These are phyloP conservation scores for Tephrocybe sp. DNA, from an alignment of 768 basidiomycete genomes.

Conservation along the genomic window DNA sequence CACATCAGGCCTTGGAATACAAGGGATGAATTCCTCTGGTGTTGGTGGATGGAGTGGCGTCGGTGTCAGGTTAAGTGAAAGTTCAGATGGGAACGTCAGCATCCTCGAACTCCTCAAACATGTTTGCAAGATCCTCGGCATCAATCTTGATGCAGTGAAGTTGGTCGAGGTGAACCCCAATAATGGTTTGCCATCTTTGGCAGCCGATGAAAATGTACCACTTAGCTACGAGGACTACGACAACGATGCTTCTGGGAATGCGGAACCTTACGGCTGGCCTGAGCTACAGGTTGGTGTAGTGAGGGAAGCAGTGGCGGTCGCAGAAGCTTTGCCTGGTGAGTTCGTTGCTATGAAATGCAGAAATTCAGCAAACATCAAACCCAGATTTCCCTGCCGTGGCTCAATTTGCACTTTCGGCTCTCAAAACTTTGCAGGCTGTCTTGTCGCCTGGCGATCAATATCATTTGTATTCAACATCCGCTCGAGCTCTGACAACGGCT, in stretches of 20 bases:
- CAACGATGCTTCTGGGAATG: slow-evolving; percentile 40
- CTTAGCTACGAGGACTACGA: slow-evolving; percentile 27
- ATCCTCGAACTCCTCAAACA: slow-evolving; percentile 74
- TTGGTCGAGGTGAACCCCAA: slow-evolving; percentile 35
- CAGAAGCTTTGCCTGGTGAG: slow-evolving; percentile 87
- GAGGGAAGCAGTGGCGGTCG: slow-evolving; percentile 88
- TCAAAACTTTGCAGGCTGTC: slow-evolving; percentile 70
- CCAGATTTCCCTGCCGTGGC: slow-evolving; percentile 84
- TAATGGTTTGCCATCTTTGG: slow-evolving; percentile 1
- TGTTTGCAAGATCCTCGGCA: slow-evolving; percentile 77
- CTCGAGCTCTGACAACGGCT: slow-evolving; percentile 71
- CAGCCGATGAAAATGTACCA: background rate
- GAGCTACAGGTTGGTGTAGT: slow-evolving; percentile 93
- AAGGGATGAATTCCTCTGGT: slow-evolving; percentile 36
- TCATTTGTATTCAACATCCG: slow-evolving; percentile 71
- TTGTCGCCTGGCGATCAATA: slow-evolving; percentile 78
- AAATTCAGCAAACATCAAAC: slow-evolving; percentile 6
- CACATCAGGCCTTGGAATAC: slow-evolving; percentile 48
- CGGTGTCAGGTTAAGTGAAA: slow-evolving; percentile 73
- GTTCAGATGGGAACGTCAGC: slow-evolving; percentile 77
- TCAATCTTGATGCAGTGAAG: slow-evolving; percentile 74
- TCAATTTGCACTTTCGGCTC: slow-evolving; percentile 85
- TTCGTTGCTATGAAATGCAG: slow-evolving; percentile 7
- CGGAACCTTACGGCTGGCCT: slow-evolving; percentile 84
- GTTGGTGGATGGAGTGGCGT: slow-evolving; percentile 52